Conservation (phyloP, 2,329 filamentous ascomycete genomes). For the Fusarium agapanthi region DNA sequence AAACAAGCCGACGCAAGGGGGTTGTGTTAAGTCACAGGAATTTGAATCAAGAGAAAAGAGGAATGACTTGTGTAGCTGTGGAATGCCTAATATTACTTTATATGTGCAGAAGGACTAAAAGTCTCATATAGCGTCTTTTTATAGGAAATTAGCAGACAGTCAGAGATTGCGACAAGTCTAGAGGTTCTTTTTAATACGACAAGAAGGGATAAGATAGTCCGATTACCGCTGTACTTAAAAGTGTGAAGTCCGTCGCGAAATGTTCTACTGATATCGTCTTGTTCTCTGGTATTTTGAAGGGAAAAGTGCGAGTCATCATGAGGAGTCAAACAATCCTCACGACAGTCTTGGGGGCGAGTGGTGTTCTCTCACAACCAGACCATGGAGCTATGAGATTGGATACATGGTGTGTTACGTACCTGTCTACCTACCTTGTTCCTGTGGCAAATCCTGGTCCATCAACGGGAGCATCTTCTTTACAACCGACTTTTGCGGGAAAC, state of each 20-base stretch:
- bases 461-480: not conserved
- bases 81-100: not conserved
- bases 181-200: not conserved
- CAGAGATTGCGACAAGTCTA: not conserved
- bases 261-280: accelerated
- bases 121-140: not conserved
- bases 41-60: not conserved
- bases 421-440: not conserved
- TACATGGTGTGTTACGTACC: not conserved
- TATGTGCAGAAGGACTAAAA: not conserved
- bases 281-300: too few species aligned
- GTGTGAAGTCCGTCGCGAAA: not conserved
- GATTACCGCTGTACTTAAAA: not conserved
- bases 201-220: not conserved
- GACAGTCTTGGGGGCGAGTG: not conserved
- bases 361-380: not conserved
- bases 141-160: not conserved
- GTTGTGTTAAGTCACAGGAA: not conserved
- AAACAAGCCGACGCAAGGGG: not conserved
- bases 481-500: not conserved
- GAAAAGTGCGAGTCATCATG: not conserved
- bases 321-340: not conserved
- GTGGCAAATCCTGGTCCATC: not conserved
- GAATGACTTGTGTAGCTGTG: too few species aligned
- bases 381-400: not conserved